Conservation (phyloP, 306 rosid genomes). For the Prunus mira region DNA sequence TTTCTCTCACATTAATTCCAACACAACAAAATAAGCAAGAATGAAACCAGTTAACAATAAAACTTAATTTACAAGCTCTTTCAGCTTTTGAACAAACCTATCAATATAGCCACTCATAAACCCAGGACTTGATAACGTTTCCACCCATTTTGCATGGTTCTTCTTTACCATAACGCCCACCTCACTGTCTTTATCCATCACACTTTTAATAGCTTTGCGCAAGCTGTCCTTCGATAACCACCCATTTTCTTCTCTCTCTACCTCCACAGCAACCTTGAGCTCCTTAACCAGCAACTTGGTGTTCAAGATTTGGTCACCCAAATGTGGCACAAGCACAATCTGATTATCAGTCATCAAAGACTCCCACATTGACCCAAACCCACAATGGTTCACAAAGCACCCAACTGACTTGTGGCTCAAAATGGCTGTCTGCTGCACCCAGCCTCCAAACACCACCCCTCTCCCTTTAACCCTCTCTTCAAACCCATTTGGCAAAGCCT, state of each 20-base stretch:
- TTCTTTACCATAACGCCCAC: constrained; percentile 36
- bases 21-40: not conserved
- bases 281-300: constrained; percentile 45
- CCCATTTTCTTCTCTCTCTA: constrained; percentile 32
- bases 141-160: constrained; percentile 43
- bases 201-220: constrained; percentile 36
- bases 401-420: constrained; percentile 44
- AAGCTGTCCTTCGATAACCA: constrained; percentile 52
- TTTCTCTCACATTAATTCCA: not conserved
- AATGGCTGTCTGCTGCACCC: constrained; percentile 64
- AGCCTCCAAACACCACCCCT: constrained; percentile 46
- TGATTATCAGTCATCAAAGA: constrained; percentile 47
- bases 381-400: constrained; percentile 73
- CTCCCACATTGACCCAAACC: constrained; percentile 79
- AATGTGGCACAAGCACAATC: constrained; percentile 44
- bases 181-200: constrained; percentile 47
- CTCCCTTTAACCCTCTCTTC: constrained; percentile 45
- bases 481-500: constrained; percentile 54
- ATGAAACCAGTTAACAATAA: not conserved
- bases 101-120: constrained; percentile 42
- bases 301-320: constrained; percentile 61
- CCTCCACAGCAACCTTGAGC: constrained; percentile 49
- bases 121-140: constrained; percentile 2
- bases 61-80: not conserved
- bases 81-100: constrained; percentile 27